These are phyloP conservation scores for Coprinellus micaceus DNA, from an alignment of 768 basidiomycete genomes.

Conservation along the genomic window DNA sequence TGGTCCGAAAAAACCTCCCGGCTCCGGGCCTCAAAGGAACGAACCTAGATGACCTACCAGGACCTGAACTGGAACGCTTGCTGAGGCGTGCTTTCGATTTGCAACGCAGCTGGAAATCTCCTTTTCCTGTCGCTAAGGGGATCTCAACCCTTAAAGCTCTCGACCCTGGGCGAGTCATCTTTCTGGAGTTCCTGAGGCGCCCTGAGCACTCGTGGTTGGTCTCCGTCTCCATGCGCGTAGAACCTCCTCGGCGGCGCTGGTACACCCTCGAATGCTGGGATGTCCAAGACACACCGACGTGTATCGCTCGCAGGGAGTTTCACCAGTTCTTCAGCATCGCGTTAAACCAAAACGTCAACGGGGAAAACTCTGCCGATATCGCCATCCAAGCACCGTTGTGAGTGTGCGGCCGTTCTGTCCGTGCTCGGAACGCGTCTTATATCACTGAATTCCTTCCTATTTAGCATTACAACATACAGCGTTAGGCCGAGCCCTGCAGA, in stretches of 20 bases:
- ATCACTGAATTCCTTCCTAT: slow-evolving; percentile 1
- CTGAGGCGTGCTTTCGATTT: slow-evolving; percentile 38
- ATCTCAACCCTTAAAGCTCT: slow-evolving; percentile 4
- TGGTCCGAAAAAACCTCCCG: slow-evolving; percentile 43
- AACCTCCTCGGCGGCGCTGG: slow-evolving; percentile 20
- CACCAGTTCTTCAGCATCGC: slow-evolving; percentile 39
- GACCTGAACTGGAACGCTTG: slow-evolving; percentile 42
- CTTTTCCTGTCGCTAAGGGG: slow-evolving; percentile 29
- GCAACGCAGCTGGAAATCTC: slow-evolving; percentile 48
- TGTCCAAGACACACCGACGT: slow-evolving; percentile 26
- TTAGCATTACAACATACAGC: slow-evolving; percentile 40
- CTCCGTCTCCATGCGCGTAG: slow-evolving; percentile 30
- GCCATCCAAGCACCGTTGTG: slow-evolving; percentile 44
- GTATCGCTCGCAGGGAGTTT: slow-evolving; percentile 39
- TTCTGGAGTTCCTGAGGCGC: slow-evolving; percentile 46
- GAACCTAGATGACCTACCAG: slow-evolving; percentile 32
- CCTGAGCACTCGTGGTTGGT: slow-evolving; percentile 43
- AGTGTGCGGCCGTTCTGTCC: slow-evolving; percentile 8
- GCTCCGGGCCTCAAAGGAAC: slow-evolving; percentile 35
- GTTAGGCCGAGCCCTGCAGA: slow-evolving; percentile 34
- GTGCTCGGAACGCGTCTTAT: neutral
- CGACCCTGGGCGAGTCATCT: slow-evolving; percentile 34
- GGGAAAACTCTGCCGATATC: slow-evolving; percentile 24
- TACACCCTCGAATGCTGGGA: slow-evolving; percentile 60
- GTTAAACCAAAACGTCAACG: slow-evolving; percentile 37